Evolutionary conservation across 768 basidiomycete genomes (phyloP), one percentile per base, ranked within the genome.

Genomic region (Nidularia pulvinata): DNA sequence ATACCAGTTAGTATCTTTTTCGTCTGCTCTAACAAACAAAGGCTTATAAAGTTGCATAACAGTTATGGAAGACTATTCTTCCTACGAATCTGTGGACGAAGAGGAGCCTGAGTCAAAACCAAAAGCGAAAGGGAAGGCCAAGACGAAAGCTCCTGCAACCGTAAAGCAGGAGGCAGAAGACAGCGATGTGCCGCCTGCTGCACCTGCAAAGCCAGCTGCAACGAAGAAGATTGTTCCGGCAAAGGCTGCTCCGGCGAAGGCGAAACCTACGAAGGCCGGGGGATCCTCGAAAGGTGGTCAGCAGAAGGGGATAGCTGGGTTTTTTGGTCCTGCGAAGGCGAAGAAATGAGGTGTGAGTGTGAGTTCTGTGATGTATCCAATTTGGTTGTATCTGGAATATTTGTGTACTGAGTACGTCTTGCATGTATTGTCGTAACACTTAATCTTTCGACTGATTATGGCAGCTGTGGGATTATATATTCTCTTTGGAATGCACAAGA

Each of bases 31-130:
- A 57, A 48, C n/a, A n/a, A n/a, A n/a, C n/a, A n/a, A n/a, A n/a
- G n/a, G n/a, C n/a, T n/a, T n/a, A n/a, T 45, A 25, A 50, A 46
- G 14, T 37, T 10, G 14, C 39, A 7, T 44, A 49, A 1, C 57
- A 93, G 91, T 81, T 13, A 86, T 79, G 36, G 86, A 90, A 63
- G 91, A 93, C 63, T 88, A 89, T 63, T 89, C 89, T 6, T 83
- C 83, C 14, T 93, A 89, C 62, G 91, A 93, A 68, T 91, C 89
- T 7, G 87, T 88, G 6, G 81, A 80, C 6, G 88, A 85, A 32
- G 82, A 77, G 19, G 84, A 79, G 54, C 49, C 59, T 16, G 55
- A 59, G 44, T 57, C 56, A 6, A 60, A 61, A 49, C 33, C 50
- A 16, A 64, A 69, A 51, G 46, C 52, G 9, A 66, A 65, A 47